Conservation (phyloP, 75 land plant species). For the Pseudotsuga menziesii region DNA sequence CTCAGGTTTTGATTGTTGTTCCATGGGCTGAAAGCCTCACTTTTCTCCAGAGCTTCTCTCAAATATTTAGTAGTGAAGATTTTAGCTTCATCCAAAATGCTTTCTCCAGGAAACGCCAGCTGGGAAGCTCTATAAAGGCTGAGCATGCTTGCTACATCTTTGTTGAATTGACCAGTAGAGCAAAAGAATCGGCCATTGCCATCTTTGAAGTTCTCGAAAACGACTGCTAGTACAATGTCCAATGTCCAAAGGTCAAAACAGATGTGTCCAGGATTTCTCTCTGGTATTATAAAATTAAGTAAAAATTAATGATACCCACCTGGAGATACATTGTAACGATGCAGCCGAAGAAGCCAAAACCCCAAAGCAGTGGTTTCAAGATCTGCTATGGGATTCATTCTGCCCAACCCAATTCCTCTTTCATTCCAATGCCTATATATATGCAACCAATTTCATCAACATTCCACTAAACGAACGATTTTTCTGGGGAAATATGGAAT, state of each 20-base stretch:
- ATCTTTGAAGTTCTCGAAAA: constrained; percentile 14
- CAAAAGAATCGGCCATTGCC: constrained; percentile 17
- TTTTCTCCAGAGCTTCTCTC: background rate
- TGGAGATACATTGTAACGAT: constrained; percentile 17
- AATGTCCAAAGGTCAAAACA: background rate
- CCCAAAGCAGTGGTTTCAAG: background rate
- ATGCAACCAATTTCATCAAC: too few species aligned
- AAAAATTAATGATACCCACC: constrained; percentile 3
- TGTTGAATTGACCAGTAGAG: constrained; percentile 15
- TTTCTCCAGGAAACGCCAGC: constrained; percentile 17
- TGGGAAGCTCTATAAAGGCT: constrained; percentile 20
- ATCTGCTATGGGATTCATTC: too few species aligned
- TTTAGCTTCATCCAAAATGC: constrained; percentile 17
- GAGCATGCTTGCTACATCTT: constrained; percentile 16
- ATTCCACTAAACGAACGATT: too few species aligned
- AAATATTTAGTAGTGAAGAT: constrained; percentile 6
- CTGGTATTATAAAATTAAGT: background rate
- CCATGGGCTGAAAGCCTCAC: constrained; percentile 12
- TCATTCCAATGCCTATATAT: too few species aligned
- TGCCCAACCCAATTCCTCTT: too few species aligned
- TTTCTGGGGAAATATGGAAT: too few species aligned
- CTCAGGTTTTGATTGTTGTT: constrained; percentile 9
- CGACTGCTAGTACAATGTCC: background rate
- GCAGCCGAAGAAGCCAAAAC: constrained; percentile 15
- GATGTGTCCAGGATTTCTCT: too few species aligned